These are phyloP conservation scores for Xanthoconium stramineum DNA, from an alignment of 768 basidiomycete genomes.

Conservation along the genomic window DNA sequence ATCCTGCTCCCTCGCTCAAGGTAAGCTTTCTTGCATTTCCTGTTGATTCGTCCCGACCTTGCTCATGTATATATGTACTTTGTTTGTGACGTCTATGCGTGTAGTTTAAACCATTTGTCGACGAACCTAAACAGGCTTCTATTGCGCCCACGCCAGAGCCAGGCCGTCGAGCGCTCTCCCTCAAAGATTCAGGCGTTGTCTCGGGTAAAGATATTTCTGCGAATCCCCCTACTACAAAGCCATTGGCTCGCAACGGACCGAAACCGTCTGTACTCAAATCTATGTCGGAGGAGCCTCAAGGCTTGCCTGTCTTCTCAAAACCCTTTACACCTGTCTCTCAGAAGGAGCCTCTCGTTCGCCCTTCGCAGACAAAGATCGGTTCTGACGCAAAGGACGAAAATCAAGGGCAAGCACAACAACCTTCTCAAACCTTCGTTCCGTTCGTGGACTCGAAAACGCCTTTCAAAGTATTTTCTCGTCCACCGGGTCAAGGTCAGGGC, in stretches of 20 bases:
- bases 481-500: slow-evolving; percentile 40
- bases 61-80: slow-evolving; percentile 6
- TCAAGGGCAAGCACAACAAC: slow-evolving; percentile 14
- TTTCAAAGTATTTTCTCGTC: slow-evolving; percentile 69
- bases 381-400: slow-evolving; percentile 19
- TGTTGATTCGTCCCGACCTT: neutral
- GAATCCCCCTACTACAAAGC: slow-evolving; percentile 25
- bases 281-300: slow-evolving; percentile 35
- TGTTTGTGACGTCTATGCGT: neutral
- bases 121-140: slow-evolving; percentile 46
- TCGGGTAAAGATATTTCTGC: slow-evolving; percentile 19
- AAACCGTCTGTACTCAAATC: slow-evolving; percentile 30
- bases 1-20: slow-evolving; percentile 32
- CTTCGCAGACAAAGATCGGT: slow-evolving; percentile 17
- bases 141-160: slow-evolving; percentile 30
- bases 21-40: slow-evolving; percentile 4
- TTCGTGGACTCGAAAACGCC: slow-evolving; percentile 40
- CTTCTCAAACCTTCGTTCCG: slow-evolving; percentile 39
- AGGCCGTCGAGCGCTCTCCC: slow-evolving; percentile 43
- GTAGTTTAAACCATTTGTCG: slow-evolving; percentile 68
- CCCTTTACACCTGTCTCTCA: slow-evolving; percentile 61
- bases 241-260: slow-evolving; percentile 16
- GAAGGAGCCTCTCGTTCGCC: slow-evolving; percentile 32
- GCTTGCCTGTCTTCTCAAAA: slow-evolving; percentile 51
- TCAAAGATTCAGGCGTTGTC: slow-evolving; percentile 41